Base-by-base conservation (phyloP, 257 asterid genomes). In the Anisodus acutangulus region DNA sequence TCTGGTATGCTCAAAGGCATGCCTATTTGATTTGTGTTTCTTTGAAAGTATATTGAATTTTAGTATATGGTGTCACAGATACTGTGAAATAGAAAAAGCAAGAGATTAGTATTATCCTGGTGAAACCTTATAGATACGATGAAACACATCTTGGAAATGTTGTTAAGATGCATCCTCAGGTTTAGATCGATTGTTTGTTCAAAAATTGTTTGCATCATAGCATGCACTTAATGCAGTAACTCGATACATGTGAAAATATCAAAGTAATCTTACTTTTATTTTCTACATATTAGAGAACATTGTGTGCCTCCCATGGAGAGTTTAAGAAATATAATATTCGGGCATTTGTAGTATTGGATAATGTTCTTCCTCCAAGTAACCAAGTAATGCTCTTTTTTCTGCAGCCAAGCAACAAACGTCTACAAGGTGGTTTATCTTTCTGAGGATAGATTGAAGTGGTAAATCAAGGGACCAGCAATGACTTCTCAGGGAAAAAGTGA, bases 401-500 rank as follows among this genome's bases (percentile, higher is more conserved):
- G 15, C 11, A 72, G 60, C 80, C 80, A 72, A 72, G 19, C 59
- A 47, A 72, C 41, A 72, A 47, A 19, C 80, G 4, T 47, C 80
- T 3, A 11, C 6, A 2, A 10, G 80, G 43, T 72, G 80, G 19
- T 45, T 19, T 47, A 5, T 43, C 55, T 70, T 63, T 63, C 15
- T 9, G 3, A 9, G 16, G 4, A 35, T 8, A 31, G 19, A 66
- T 66, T 66, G 47, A 12, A 31, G 72, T 47, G 60, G 16, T 47
- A 10, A 72, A 47, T 54, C 51, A 76, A 4, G 12, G 8, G 13
- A 26, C 15, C 11, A 62, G 82, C 16, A 83, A 93, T 91, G 97
- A 84, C 91, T 41, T 70, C 81, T 47, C 85, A 62, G 83, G 88
- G 85, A 51, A 87, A 88, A n/a, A 88, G 78, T 79, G 93, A 88